Percentiles rank a stretch among this genome's conserved stretches.
These are phyloP conservation scores for Cornus suecica DNA, from an alignment of 148 eudicot species.

Conservation along the genomic window DNA sequence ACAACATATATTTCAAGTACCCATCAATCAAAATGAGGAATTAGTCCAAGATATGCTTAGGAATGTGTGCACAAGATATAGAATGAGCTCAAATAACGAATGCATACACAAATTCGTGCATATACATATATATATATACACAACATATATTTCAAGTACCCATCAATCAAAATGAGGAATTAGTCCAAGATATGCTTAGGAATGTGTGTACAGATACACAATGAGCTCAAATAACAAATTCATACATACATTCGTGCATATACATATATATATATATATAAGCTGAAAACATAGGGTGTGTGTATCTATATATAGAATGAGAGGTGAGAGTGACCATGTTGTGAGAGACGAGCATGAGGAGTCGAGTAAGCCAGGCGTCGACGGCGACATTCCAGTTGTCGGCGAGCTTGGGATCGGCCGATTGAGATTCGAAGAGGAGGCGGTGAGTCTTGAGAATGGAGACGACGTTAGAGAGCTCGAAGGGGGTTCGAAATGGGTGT, in stretches of 20 bases:
- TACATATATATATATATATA: neutral
- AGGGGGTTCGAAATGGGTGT: constrained; percentile 39
- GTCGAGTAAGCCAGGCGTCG: constrained; percentile 68
- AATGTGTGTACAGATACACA: too few species aligned
- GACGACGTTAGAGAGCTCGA: constrained; percentile 44
- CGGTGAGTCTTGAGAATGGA: constrained; percentile 47
- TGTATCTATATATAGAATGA: too few species aligned
- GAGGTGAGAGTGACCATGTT: constrained; percentile 40
- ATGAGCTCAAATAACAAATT: neutral
- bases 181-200: too few species aligned
- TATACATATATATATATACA: neutral
- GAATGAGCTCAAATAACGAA: neutral
- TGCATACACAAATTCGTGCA: too few species aligned
- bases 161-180: too few species aligned
- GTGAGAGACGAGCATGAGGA: constrained; percentile 43
- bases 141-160: too few species aligned
- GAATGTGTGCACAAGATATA: too few species aligned
- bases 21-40: too few species aligned
- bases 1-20: too few species aligned
- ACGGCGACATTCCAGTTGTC: constrained; percentile 58
- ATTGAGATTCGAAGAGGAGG: constrained; percentile 50
- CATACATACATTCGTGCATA: too few species aligned
- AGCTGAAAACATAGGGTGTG: neutral
- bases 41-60: too few species aligned
- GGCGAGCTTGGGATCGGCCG: constrained; percentile 28